Percentiles rank a stretch among this genome's conserved stretches.
phyloP scores from a whole-genome alignment of 257 asterid species.

The Solanum pennellii region DNA sequence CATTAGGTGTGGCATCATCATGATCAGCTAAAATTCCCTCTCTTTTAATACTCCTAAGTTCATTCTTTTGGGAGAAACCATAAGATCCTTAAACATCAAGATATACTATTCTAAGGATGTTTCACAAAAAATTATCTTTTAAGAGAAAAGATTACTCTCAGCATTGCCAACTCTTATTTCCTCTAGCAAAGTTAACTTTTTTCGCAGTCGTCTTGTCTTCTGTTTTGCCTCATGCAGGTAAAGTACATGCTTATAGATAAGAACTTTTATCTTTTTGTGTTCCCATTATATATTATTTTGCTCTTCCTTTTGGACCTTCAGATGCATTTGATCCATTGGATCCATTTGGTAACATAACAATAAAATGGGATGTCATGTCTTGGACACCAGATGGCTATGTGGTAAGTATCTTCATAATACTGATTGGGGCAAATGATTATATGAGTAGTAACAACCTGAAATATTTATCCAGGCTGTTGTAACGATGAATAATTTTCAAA shows the following conservation, averaged over 20 bases:
- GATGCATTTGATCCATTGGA: constrained; percentile 76
- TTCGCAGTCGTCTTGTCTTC: constrained; percentile 14
- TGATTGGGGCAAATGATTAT: background rate
- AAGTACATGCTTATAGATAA: background rate
- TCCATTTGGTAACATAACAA: constrained; percentile 75
- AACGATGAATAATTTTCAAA: constrained; percentile 65
- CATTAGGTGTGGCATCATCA: constrained; percentile 16
- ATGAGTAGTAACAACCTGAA: background rate
- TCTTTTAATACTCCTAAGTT: background rate
- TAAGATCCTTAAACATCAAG: background rate
- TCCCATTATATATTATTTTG: background rate
- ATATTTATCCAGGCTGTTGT: constrained; percentile 40
- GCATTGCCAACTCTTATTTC: background rate
- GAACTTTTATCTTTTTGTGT: background rate
- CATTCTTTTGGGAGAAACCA: background rate
- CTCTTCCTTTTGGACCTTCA: background rate
- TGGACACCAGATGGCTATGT: constrained; percentile 81
- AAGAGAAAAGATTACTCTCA: background rate
- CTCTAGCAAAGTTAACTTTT: constrained; percentile 7
- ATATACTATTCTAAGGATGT: background rate
- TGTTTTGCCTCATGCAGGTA: constrained; percentile 36
- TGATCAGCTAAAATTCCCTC: background rate
- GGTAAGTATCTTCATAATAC: constrained; percentile 20
- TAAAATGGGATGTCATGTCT: constrained; percentile 68
- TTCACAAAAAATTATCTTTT: background rate